Evolutionary conservation across 805 yeast species (phyloP).

Genomic region (Monosporozyma yasuniensis): DNA sequence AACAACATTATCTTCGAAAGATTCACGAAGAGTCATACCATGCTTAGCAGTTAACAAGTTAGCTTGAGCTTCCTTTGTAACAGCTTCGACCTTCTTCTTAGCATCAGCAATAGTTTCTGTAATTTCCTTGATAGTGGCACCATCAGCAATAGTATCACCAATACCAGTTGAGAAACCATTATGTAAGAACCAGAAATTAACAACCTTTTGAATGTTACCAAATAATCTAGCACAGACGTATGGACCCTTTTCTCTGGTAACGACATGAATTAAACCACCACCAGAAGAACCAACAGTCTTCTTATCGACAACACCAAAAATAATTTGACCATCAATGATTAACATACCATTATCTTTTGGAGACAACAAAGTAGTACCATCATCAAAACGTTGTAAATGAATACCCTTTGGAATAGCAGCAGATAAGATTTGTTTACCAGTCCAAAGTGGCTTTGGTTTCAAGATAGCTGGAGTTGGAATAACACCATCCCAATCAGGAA

Average conservation of each 20-base stretch:
- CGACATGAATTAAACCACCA: constrained; percentile 96
- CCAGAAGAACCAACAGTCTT: constrained; percentile 98
- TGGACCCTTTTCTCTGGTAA: constrained; percentile 96
- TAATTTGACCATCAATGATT: constrained; percentile 87
- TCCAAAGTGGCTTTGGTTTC: constrained; percentile 94
- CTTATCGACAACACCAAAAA: constrained; percentile 97
- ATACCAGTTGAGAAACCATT: constrained; percentile 98
- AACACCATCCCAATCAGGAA: constrained; percentile 97
- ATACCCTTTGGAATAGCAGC: constrained; percentile 94
- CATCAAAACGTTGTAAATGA: constrained; percentile 89
- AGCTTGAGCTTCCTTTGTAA: constrained; percentile 84
- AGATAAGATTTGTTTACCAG: constrained; percentile 91
- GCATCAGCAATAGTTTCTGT: constrained; percentile 91
- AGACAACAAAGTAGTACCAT: constrained; percentile 68
- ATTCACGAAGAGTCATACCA: constrained; percentile 98
- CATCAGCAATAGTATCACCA: constrained; percentile 98
- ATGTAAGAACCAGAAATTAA: constrained; percentile 92
- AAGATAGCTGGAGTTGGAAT: constrained; percentile 91
- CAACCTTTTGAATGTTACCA: constrained; percentile 89
- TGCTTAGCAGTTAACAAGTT: constrained; percentile 89
- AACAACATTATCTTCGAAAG: constrained; percentile 94
- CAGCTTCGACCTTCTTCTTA: constrained; percentile 87
- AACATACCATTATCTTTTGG: constrained; percentile 96
- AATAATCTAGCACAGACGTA: constrained; percentile 80
- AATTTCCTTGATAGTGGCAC: constrained; percentile 88